Evolutionary conservation across 2,329 filamentous ascomycete species (phyloP), one percentile per base, ranked within the genome.

Genomic region (Cercospora sp.): DNA sequence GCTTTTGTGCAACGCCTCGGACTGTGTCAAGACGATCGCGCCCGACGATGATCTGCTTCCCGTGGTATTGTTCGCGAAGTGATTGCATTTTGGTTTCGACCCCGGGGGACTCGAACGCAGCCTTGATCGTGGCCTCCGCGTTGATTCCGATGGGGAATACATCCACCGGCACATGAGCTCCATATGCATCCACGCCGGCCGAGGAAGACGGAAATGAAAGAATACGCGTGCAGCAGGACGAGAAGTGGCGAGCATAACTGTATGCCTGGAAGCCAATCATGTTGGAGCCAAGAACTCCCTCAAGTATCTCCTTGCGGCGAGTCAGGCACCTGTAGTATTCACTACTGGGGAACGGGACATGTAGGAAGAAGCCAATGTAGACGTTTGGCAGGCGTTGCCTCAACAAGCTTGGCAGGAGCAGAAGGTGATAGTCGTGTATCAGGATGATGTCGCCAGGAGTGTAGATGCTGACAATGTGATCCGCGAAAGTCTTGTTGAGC

Each of bases 61-160:
- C 93, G n/a, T 85, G 85, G 77, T 97, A 97, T 73, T 95, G 82
- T 71, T 90, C 87, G 76, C 88, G 89, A 63, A 97, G 87, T 0
- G 88, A 89, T 64, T 86, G 81, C 77, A 93, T 86, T 67, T 89
- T 92, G 76, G 92, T 88, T 65, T 91, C 87, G 21, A 91, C 90
- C 26, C 89, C 88, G 0, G 87, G 83, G 13, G 72, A 73, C 4
- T 87, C 88, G 80, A 92, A 97, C 0, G 94, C 94, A 57, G 88
- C 83, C 63, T 86, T 86, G 76, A 93, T 89, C 16, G 95, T 92
- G 70, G 90, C 89, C 69, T 87, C 86, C n/a, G 91, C 92, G 79
- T 97, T 93, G 73, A 98, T 97, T 40, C 94, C 95, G 70, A 97
- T 97, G 16, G 94, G 94, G 78, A 97, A 97, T 16, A 97, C 93